Conservation (phyloP, 2,329 filamentous ascomycete species). For the Orbilia oligospora region DNA sequence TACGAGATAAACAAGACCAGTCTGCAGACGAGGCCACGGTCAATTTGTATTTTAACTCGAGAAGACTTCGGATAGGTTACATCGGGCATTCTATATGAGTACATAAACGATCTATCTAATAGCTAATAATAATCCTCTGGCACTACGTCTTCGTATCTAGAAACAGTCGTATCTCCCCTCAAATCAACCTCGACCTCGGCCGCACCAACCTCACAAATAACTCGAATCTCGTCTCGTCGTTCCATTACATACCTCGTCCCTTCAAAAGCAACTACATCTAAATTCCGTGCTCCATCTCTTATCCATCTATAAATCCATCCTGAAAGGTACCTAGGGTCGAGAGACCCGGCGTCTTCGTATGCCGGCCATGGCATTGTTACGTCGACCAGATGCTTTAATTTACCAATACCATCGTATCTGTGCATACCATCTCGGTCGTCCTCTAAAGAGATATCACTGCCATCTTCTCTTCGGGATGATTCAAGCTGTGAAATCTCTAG, state of each 20-base stretch:
- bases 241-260: background rate
- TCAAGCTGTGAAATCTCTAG: background rate
- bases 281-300: background rate
- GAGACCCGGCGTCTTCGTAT: background rate
- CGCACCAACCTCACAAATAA: background rate
- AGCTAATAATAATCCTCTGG: too few relatives aligned
- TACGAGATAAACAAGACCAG: too few relatives aligned
- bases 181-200: too few relatives aligned
- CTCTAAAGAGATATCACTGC: too few relatives aligned
- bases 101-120: too few relatives aligned
- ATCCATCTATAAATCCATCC: conserved; percentile 4
- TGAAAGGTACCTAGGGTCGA: background rate
- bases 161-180: too few relatives aligned
- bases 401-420: conserved; percentile 1
- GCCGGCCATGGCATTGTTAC: conserved; percentile 5
- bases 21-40: too few relatives aligned
- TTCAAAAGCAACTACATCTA: background rate
- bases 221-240: background rate
- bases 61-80: too few relatives aligned
- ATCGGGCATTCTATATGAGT: too few relatives aligned
- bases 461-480: background rate
- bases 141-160: too few relatives aligned
- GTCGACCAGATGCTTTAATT: background rate
- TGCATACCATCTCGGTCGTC: background rate
- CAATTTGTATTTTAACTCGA: too few relatives aligned